Evolutionary conservation across 2,329 filamentous ascomycete species (phyloP).

Genomic region (Calcarisporium arbuscula): DNA sequence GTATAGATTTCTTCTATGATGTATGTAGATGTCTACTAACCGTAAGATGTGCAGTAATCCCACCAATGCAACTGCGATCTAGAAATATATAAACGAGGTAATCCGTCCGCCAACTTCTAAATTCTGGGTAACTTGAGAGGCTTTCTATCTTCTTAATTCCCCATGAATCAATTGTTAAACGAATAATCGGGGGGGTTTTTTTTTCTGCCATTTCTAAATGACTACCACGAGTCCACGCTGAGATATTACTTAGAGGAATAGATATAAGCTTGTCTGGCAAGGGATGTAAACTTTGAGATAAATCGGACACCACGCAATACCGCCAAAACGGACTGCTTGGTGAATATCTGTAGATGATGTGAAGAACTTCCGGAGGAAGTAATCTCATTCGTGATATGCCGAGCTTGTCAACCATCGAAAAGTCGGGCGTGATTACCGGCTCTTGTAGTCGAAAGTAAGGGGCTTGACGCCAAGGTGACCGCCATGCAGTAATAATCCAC

Average conservation of each 20-base stretch:
- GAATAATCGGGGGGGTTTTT: conserved; percentile 5
- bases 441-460: conserved; percentile 8
- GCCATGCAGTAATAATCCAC: conserved; percentile 8
- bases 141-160: conserved; percentile 10
- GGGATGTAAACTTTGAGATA: neutral
- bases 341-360: conserved; percentile 7
- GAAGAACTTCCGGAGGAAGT: conserved; percentile 10
- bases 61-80: conserved; percentile 1
- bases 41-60: conserved; percentile 9
- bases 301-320: conserved; percentile 3
- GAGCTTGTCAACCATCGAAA: neutral
- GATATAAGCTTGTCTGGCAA: conserved; percentile 7
- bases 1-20: neutral
- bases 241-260: conserved; percentile 5
- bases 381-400: conserved; percentile 3
- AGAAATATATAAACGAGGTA: conserved; percentile 6
- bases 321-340: conserved; percentile 6
- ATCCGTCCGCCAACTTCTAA: conserved; percentile 7
- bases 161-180: conserved; percentile 11
- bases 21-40: conserved; percentile 1
- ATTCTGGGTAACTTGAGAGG: conserved; percentile 6
- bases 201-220: conserved; percentile 3
- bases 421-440: conserved; percentile 1
- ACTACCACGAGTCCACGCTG: conserved; percentile 8
- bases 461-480: conserved; percentile 9